phyloP scores from a whole-genome alignment of 805 yeast genomes.

The Saccharomycopsis fibuligera region DNA sequence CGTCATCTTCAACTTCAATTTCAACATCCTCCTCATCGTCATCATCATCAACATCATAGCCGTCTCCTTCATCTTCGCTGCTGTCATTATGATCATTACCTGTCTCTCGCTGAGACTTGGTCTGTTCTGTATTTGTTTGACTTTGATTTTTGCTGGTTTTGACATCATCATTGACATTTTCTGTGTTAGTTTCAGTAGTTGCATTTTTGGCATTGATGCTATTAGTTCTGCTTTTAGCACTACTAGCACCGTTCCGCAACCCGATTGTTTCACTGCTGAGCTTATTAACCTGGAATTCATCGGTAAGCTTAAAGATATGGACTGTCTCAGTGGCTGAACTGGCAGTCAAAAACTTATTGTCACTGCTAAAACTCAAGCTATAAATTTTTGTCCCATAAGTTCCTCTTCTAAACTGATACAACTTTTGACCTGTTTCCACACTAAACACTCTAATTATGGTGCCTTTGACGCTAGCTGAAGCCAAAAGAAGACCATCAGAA shows the following conservation, averaged over 20 bases:
- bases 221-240: not conserved
- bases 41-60: slow-evolving; percentile 19
- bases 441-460: slow-evolving; percentile 68
- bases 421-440: slow-evolving; percentile 53
- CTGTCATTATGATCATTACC: slow-evolving; percentile 14
- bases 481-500: slow-evolving; percentile 57
- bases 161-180: slow-evolving; percentile 1
- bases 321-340: slow-evolving; percentile 88
- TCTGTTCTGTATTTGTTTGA: too few species aligned
- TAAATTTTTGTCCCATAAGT: slow-evolving; percentile 77
- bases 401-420: slow-evolving; percentile 72
- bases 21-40: slow-evolving; percentile 26
- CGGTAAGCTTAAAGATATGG: slow-evolving; percentile 77
- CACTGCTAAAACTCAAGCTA: slow-evolving; percentile 68
- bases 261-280: too few species aligned
- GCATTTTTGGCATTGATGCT: slow-evolving; percentile 11
- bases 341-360: slow-evolving; percentile 69
- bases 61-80: slow-evolving; percentile 33
- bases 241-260: too few species aligned
- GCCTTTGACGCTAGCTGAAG: slow-evolving; percentile 74
- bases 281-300: slow-evolving; percentile 25
- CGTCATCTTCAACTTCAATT: slow-evolving; percentile 4
- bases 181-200: not conserved
- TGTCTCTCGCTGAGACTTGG: too few species aligned
- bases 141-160: slow-evolving; percentile 7